These are phyloP conservation scores for Neofusicoccum laricinum DNA, from an alignment of 2,329 filamentous ascomycete genomes.

Conservation along the genomic window DNA sequence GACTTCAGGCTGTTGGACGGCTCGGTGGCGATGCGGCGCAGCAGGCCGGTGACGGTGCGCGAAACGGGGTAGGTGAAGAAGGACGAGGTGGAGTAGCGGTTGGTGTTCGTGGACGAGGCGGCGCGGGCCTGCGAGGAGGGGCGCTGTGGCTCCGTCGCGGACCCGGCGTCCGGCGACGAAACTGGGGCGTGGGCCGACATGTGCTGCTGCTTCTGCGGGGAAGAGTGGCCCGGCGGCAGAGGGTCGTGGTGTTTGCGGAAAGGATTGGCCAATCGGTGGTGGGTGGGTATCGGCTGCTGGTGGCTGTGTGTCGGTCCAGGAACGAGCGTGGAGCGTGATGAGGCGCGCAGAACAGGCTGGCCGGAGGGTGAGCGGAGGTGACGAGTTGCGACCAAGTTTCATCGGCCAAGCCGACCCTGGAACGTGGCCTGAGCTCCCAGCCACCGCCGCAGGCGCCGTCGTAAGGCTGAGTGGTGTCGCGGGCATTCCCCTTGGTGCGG, in stretches of 20 bases:
- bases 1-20: constrained; percentile 22
- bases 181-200: not conserved
- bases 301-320: not conserved
- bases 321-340: not conserved
- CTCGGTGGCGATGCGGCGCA: constrained; percentile 47
- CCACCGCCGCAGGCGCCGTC: not conserved
- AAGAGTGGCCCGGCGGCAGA: not conserved
- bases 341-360: not conserved
- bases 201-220: not conserved
- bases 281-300: not conserved
- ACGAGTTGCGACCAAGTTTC: constrained; percentile 3
- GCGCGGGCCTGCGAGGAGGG: not conserved
- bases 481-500: not conserved
- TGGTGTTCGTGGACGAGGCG: not conserved
- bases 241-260: not conserved
- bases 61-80: constrained; percentile 51
- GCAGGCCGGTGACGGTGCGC: constrained; percentile 47
- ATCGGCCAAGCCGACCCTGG: constrained; percentile 1
- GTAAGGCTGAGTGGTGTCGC: constrained; percentile 1
- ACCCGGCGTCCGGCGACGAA: not conserved
- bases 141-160: not conserved
- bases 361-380: constrained; percentile 4
- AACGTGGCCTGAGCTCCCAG: constrained; percentile 8
- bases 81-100: constrained; percentile 29
- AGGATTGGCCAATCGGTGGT: constrained; percentile 1